Percentiles rank a stretch among this genome's conserved stretches.
Evolutionary conservation across 352 stramenopile species (phyloP).

Genomic region (Phytophthora sp.): DNA sequence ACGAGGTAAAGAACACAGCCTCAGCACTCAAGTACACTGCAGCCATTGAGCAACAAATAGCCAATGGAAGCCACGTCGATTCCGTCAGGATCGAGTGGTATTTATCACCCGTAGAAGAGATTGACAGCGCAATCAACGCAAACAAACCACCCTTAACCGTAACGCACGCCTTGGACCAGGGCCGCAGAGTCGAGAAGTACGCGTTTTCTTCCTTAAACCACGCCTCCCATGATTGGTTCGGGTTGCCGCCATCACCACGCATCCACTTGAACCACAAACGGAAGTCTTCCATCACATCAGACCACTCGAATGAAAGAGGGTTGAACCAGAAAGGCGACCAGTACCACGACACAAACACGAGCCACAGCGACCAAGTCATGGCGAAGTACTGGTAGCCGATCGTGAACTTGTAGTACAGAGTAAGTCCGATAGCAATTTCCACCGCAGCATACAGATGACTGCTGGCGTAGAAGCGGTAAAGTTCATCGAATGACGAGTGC

Average conservation of each 20-base stretch:
- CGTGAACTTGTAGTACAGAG: slow-evolving; percentile 95
- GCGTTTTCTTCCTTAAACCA: slow-evolving; percentile 97
- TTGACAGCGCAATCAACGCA: slow-evolving; percentile 84
- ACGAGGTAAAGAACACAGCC: slow-evolving; percentile 63
- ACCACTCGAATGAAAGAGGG: slow-evolving; percentile 97
- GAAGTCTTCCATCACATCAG: slow-evolving; percentile 92
- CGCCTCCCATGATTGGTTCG: slow-evolving; percentile 95
- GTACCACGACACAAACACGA: slow-evolving; percentile 85
- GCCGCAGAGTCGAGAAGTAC: slow-evolving; percentile 91
- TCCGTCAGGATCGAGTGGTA: slow-evolving; percentile 71
- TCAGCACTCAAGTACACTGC: slow-evolving; percentile 73
- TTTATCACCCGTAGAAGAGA: slow-evolving; percentile 73
- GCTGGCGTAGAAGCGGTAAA: slow-evolving; percentile 98
- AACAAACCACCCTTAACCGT: slow-evolving; percentile 92
- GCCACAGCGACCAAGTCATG: slow-evolving; percentile 98
- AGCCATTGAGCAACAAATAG: slow-evolving; percentile 56
- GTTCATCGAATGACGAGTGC: slow-evolving; percentile 97
- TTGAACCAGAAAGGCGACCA: slow-evolving; percentile 99
- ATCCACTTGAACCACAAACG: slow-evolving; percentile 94
- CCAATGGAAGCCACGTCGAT: slow-evolving; percentile 63
- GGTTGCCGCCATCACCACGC: slow-evolving; percentile 90
- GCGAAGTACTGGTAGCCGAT: slow-evolving; percentile 95
- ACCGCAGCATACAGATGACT: slow-evolving; percentile 98
- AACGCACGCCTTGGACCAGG: slow-evolving; percentile 91
- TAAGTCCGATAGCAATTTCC: slow-evolving; percentile 90